These are phyloP conservation scores for Fusarium odoratissimum DNA, from an alignment of 2,329 filamentous ascomycete species.

Conservation along the genomic window DNA sequence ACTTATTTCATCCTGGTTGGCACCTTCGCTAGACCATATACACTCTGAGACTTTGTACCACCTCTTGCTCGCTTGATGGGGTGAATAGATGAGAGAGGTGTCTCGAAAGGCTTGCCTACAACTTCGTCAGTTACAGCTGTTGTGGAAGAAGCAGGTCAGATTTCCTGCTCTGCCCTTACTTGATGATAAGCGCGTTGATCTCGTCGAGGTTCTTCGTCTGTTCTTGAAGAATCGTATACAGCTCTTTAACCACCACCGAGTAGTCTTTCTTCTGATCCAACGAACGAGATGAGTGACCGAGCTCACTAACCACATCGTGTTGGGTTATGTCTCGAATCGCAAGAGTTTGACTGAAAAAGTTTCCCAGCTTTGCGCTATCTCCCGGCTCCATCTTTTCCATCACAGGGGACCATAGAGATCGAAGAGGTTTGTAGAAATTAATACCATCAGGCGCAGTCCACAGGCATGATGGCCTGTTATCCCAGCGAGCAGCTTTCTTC, in stretches of 20 bases:
- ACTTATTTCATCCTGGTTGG: not conserved
- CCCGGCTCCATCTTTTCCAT: not conserved
- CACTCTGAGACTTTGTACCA: not conserved
- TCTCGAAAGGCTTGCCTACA: not conserved
- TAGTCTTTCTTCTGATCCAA: not conserved
- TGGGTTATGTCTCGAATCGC: not conserved
- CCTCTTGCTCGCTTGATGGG: accelerated
- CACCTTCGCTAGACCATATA: not conserved
- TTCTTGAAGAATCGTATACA: not conserved
- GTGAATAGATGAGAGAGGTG: not conserved
- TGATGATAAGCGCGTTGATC: not conserved
- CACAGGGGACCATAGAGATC: not conserved
- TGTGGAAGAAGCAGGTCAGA: too few species aligned
- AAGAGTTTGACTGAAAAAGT: not conserved
- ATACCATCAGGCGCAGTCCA: not conserved
- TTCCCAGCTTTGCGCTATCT: not conserved
- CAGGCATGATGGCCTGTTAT: not conserved
- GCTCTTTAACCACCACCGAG: accelerated
- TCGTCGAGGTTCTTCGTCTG: not conserved
- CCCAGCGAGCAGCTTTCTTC: not conserved
- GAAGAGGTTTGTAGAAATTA: not conserved
- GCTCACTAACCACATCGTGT: not conserved
- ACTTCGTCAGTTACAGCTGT: accelerated
- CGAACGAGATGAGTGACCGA: not conserved
- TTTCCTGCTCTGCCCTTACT: not conserved